Base-by-base conservation (phyloP, 257 asterid species). In the Plantago elongata region DNA sequence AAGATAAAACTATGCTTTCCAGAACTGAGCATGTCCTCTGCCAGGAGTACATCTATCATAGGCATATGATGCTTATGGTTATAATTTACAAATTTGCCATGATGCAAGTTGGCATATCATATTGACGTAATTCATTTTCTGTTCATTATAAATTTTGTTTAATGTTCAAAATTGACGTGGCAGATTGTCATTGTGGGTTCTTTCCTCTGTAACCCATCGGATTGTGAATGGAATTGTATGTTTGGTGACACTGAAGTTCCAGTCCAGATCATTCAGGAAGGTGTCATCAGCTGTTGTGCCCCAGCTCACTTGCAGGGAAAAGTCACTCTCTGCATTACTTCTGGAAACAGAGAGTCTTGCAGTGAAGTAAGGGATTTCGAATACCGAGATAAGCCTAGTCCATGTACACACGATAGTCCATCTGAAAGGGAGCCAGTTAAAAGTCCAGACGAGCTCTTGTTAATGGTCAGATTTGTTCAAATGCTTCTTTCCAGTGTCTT, bases 161-260 rank as follows among this genome's bases (percentile, higher is more conserved):
- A 66, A 70, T 38, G 13, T 57, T 66, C 44, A 38, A 67, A 55
- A 9, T 73, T 62, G 47, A 30, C 67, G 57, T 45, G 74, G 77
- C 92, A 93, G 99, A 81, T 93, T 60, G 63, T 87, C 76, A 75
- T 89, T 59, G 72, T 85, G 60, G 99, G 99, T 60, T 83, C 95
- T 57, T 93, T 93, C 75, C 85, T 79, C 77, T 83, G 81, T 70
- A 86, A 83, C 68, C 83, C 91, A 40, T 83, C 77, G 7, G 92
- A 75, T 72, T 60, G 79, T 79, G 63, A 67, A 37, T 93, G 97
- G 96, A 84, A 81, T 65, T 93, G 97, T 74, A 87, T 93, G 99
- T 84, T 93, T 71, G 99, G 95, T 52, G 87, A 81, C 79, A 78
- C 71, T 65, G 95, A 93, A 89, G 94, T 87, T 73, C 95, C 96